These are phyloP conservation scores for Arctium lappa DNA, from an alignment of 129 eudicot species.

Conservation along the genomic window DNA sequence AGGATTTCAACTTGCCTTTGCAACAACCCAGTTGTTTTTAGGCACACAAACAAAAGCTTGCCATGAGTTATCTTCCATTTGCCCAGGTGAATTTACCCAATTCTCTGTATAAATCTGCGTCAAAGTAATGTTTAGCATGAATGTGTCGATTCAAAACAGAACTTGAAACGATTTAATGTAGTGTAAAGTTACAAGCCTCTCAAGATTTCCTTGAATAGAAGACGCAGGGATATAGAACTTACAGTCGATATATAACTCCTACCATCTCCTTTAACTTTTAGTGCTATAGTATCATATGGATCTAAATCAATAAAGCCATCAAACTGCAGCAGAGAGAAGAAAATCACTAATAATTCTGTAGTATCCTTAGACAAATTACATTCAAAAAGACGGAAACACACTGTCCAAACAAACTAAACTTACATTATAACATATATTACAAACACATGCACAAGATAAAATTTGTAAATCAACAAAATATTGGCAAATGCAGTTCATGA, in stretches of 20 bases:
- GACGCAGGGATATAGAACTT: conserved; percentile 27
- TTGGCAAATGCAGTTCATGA: background rate
- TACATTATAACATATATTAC: background rate
- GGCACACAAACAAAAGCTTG: conserved; percentile 91
- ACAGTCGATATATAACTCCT: conserved; percentile 97
- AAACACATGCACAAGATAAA: background rate
- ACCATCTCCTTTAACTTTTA: conserved; percentile 91
- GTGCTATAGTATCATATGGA: conserved; percentile 78
- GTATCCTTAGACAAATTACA: background rate
- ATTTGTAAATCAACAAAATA: background rate
- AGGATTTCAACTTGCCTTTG: conserved; percentile 55
- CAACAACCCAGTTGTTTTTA: conserved; percentile 81
- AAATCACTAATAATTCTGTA: background rate
- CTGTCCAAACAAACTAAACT: background rate
- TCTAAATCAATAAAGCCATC: conserved; percentile 97
- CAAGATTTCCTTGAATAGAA: background rate
- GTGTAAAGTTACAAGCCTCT: background rate
- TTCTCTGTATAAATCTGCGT: conserved; percentile 92
- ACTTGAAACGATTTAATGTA: background rate
- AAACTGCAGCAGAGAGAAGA: conserved; percentile 53
- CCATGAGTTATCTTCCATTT: conserved; percentile 97
- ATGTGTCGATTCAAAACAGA: background rate
- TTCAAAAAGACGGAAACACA: background rate
- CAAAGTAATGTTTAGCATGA: conserved; percentile 9
- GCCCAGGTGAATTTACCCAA: conserved; percentile 97